phyloP scores from a whole-genome alignment of 768 basidiomycete genomes.

The Serendipita vermifera region DNA sequence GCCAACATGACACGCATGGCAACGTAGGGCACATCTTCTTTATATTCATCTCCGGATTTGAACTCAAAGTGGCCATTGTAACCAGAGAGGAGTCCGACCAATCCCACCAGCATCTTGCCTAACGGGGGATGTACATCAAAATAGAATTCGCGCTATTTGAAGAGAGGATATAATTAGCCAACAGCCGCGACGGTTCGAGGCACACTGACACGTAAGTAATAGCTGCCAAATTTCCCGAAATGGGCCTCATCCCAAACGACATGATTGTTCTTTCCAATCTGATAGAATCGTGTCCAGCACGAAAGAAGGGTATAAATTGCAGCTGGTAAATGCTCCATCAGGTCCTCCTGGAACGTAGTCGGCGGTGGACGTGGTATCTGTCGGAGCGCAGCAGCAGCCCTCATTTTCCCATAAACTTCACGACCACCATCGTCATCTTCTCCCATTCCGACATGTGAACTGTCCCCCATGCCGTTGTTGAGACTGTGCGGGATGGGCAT shows the following conservation, averaged over 20 bases:
- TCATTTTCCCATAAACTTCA: constrained; percentile 42
- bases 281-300: constrained; percentile 89
- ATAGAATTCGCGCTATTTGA: constrained; percentile 98
- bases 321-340: constrained; percentile 56
- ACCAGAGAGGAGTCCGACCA: constrained; percentile 80
- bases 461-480: constrained; percentile 11
- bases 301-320: constrained; percentile 83
- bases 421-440: constrained; percentile 53
- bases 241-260: constrained; percentile 99
- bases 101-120: constrained; percentile 96
- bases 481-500: constrained; percentile 3
- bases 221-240: constrained; percentile 97
- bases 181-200: background rate
- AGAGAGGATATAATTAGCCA: background rate
- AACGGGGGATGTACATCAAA: constrained; percentile 98
- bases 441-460: constrained; percentile 21
- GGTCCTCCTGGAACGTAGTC: constrained; percentile 55
- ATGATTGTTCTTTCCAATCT: constrained; percentile 70
- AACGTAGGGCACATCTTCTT: constrained; percentile 74
- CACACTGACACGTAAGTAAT: constrained; percentile 40
- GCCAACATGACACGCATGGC: constrained; percentile 94
- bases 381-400: constrained; percentile 43
- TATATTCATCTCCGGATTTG: constrained; percentile 80
- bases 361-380: constrained; percentile 50
- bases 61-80: constrained; percentile 90